Conservation (phyloP, 495 filamentous ascomycete genomes). For the Daldinia caldariorum region DNA sequence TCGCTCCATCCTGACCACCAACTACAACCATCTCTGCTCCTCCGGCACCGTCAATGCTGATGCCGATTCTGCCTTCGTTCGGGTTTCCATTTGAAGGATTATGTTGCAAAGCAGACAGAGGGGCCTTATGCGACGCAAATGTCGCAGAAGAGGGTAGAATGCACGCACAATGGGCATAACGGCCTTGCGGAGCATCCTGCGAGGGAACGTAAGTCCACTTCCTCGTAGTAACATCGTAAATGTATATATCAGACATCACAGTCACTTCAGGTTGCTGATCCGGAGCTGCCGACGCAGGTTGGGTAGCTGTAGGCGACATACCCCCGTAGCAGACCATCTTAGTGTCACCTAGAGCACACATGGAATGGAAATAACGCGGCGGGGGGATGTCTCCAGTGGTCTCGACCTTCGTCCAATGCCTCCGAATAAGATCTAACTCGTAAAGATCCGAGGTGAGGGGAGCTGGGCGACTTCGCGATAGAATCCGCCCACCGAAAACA, state of each 20-base stretch:
- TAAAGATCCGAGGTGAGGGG: slow-evolving; percentile 89
- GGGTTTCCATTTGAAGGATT: slow-evolving; percentile 82
- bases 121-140: slow-evolving; percentile 83
- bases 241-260: slow-evolving; percentile 98
- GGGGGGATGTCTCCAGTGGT: slow-evolving; percentile 84
- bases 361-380: slow-evolving; percentile 94
- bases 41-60: slow-evolving; percentile 86
- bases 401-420: slow-evolving; percentile 93
- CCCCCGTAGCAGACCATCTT: slow-evolving; percentile 98
- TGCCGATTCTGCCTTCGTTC: slow-evolving; percentile 85
- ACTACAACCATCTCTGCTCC: slow-evolving; percentile 98
- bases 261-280: slow-evolving; percentile 88
- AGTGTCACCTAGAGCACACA: slow-evolving; percentile 90
- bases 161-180: slow-evolving; percentile 96
- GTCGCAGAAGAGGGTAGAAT: slow-evolving; percentile 87
- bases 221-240: slow-evolving; percentile 87
- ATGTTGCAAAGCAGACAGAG: slow-evolving; percentile 85
- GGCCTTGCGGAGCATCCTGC: slow-evolving; percentile 84
- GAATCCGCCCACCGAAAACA: slow-evolving; percentile 90
- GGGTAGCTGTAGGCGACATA: slow-evolving; percentile 82
- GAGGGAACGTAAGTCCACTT: slow-evolving; percentile 88
- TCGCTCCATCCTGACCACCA: slow-evolving; percentile 95
- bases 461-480: slow-evolving; percentile 80
- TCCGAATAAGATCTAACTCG: slow-evolving; percentile 87
- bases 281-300: slow-evolving; percentile 59